A percentile compares a stretch with the other conserved stretches of the same genome.
Evolutionary conservation across 352 stramenopile genomes (phyloP).

Genomic region (Aphanomyces stellatus): DNA sequence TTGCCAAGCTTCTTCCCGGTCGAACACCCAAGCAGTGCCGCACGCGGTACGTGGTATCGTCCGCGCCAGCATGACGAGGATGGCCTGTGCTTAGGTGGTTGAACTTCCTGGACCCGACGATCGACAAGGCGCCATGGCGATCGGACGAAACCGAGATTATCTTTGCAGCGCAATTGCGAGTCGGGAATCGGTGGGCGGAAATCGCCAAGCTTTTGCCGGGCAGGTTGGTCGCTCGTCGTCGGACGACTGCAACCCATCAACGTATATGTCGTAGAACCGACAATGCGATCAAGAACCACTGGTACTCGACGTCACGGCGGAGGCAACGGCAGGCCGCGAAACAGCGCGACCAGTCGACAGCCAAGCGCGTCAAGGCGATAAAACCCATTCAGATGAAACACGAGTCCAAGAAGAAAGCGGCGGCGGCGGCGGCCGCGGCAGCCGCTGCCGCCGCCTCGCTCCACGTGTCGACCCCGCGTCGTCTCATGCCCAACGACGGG

Average conservation of each 20-base stretch:
- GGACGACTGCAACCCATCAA: neutral
- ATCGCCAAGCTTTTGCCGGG: slow-evolving; percentile 97
- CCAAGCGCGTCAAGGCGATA: neutral
- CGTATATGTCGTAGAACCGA: slow-evolving; percentile 31
- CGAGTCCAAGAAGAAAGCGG: neutral
- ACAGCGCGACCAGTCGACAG: slow-evolving; percentile 5
- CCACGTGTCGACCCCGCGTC: neutral
- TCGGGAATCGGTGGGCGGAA: slow-evolving; percentile 96
- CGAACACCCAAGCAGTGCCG: slow-evolving; percentile 95
- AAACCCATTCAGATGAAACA: slow-evolving; percentile 7
- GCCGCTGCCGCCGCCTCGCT: neutral
- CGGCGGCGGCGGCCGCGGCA: neutral
- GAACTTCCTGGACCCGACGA: slow-evolving; percentile 91
- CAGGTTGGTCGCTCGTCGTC: slow-evolving; percentile 25
- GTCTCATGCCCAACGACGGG: neutral
- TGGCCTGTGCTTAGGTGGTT: slow-evolving; percentile 50
- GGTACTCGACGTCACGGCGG: slow-evolving; percentile 68
- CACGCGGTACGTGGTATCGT: slow-evolving; percentile 87
- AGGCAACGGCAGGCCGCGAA: slow-evolving; percentile 50
- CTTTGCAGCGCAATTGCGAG: slow-evolving; percentile 43
- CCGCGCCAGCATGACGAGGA: slow-evolving; percentile 23
- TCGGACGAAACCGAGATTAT: slow-evolving; percentile 86
- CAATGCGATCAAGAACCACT: slow-evolving; percentile 85
- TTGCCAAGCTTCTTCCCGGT: slow-evolving; percentile 86
- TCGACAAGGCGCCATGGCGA: slow-evolving; percentile 91